phyloP scores from a whole-genome alignment of 129 eudicot genomes.

The Flaveria brownii region DNA sequence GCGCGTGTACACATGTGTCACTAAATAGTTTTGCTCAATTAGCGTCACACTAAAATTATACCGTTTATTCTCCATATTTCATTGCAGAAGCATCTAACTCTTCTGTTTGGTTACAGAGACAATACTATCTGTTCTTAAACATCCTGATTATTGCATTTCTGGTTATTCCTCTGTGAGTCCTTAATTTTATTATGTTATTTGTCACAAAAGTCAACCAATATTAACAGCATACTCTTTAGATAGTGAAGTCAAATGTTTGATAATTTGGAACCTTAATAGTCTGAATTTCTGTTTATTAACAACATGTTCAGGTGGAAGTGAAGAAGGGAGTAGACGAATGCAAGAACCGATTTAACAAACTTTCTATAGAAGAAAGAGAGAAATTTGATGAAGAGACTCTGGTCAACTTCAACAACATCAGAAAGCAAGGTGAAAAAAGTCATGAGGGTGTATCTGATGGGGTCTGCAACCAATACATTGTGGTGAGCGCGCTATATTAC shows the following conservation, averaged over 20 bases:
- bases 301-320: conserved; percentile 56
- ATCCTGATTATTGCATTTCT: conserved; percentile 81
- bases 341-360: conserved; percentile 67
- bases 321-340: conserved; percentile 60
- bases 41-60: neutral
- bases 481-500: conserved; percentile 46
- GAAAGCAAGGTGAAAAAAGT: conserved; percentile 46
- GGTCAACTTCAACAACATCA: conserved; percentile 69
- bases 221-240: neutral
- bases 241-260: neutral
- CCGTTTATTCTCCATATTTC: neutral
- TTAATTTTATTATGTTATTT: neutral
- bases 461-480: conserved; percentile 72
- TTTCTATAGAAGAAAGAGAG: conserved; percentile 75
- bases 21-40: neutral
- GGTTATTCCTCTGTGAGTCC: conserved; percentile 79
- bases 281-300: neutral
- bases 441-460: conserved; percentile 46
- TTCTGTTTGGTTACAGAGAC: conserved; percentile 60
- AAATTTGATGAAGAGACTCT: conserved; percentile 91
- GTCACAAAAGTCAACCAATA: neutral
- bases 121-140: conserved; percentile 67
- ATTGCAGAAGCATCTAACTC: neutral
- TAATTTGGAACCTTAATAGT: conserved; percentile 3
- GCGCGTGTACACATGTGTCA: too few species aligned